Percentiles rank a stretch among this genome's conserved stretches.
Conservation (phyloP, 768 basidiomycete species). For the Mycena kentingensis region DNA sequence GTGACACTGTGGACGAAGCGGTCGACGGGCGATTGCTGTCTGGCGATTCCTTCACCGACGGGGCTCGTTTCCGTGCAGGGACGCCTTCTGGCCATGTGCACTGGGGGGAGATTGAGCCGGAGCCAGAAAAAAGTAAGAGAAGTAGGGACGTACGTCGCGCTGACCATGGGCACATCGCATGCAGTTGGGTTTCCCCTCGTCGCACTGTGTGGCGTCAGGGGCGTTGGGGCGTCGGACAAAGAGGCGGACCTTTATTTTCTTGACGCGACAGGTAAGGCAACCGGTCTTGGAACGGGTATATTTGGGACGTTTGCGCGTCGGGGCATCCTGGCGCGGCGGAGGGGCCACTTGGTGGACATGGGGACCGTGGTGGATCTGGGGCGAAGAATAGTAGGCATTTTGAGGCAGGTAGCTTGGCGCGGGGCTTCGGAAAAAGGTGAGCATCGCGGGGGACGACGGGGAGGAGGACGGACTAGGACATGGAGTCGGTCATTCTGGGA, state of each 20-base stretch:
- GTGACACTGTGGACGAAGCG: constrained; percentile 55
- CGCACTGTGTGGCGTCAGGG: constrained; percentile 57
- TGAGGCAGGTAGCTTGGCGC: constrained; percentile 46
- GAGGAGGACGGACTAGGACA: constrained; percentile 53
- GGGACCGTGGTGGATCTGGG: constrained; percentile 42
- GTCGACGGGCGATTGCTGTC: constrained; percentile 62
- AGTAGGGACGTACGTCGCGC: constrained; percentile 60
- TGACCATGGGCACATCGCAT: constrained; percentile 85
- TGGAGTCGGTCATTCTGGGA: constrained; percentile 51
- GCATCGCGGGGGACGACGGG: constrained; percentile 9
- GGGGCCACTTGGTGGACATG: constrained; percentile 52
- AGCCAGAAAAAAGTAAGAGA: neutral
- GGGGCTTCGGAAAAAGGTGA: constrained; percentile 33
- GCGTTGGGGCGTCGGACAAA: neutral
- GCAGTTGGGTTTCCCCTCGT: constrained; percentile 87
- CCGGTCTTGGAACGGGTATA: constrained; percentile 94
- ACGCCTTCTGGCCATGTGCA: constrained; percentile 85
- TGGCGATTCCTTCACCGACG: constrained; percentile 55
- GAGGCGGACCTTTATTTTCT: constrained; percentile 85
- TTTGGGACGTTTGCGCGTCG: constrained; percentile 81
- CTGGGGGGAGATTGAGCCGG: constrained; percentile 36
- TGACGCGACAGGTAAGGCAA: constrained; percentile 89
- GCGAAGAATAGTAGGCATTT: constrained; percentile 41
- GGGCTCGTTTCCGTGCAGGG: constrained; percentile 68
- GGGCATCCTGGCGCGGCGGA: constrained; percentile 49